Evolutionary conservation across 148 eudicot genomes (phyloP), one percentile per base, ranked within the genome.

Genomic region (Rheum nobile): DNA sequence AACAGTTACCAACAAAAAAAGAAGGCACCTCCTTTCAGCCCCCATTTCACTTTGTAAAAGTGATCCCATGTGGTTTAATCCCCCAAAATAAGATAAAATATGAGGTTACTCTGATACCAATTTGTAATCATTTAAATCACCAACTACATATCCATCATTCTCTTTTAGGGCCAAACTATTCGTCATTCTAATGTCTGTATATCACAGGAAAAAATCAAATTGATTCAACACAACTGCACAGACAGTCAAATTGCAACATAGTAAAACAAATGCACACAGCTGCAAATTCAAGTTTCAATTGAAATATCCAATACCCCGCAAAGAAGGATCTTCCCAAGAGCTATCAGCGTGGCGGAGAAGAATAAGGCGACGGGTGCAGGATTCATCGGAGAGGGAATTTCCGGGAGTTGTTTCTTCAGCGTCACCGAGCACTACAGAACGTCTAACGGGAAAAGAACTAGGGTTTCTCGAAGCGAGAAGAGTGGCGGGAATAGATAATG

Each of bases 291-390:
- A 52, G 8, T 76, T 8, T 19, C 1, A 43, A 46, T 29, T 34
- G 9, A 48, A 35, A 26, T 7, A 17, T 57, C 21, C 19, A 13
- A 41, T 84, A 92, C 97, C 97, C 80, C 84, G 86, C 71, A 86
- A 76, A 22, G 95, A 88, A 61, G 78, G 78, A 52, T 86, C 52
- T 52, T 75, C 76, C 87, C 86, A 86, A 1, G 92, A 83, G 80
- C 95, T 90, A 46, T 85, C 81, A 3, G 97, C 97, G 79, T 92
- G 97, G 41, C 97, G 95, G 39, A 92, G 86, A 77, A 92, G 83
- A 73, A 92, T 88, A 31, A 92, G 81, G 42, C 92, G 95, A 43
- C 92, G 92, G 26, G 84, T 76, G 43, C 12, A 41, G 32, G 70
- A 74, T 14, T 13, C 46, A 41, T 38, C 48, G 50, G 73, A 71